Percentiles rank a stretch among this genome's conserved stretches.
Conservation (phyloP, 2,329 filamentous ascomycete genomes). For the Venturia pyrina region DNA sequence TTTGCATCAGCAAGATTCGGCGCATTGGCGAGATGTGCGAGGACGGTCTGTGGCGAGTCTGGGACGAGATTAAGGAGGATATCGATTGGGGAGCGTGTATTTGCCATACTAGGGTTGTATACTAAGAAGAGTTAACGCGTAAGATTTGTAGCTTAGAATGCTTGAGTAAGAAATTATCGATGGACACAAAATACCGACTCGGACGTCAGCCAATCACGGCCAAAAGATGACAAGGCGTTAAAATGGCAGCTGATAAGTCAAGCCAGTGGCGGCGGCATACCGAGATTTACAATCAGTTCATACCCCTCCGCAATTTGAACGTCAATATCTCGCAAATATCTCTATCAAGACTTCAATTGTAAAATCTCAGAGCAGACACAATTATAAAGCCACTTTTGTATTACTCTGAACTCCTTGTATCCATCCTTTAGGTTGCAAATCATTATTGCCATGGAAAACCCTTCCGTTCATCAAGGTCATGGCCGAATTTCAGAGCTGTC, state of each 20-base stretch:
- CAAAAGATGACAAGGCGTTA: not conserved
- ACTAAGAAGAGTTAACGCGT: not conserved
- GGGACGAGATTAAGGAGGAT: slow-evolving; percentile 53
- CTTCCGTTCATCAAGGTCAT: not conserved
- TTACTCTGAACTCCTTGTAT: not conserved
- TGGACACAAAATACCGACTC: not conserved
- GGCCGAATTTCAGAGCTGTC: not conserved
- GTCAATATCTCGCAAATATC: too few species aligned
- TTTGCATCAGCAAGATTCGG: slow-evolving; percentile 66
- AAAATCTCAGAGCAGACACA: too few species aligned
- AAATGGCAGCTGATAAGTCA: too few species aligned
- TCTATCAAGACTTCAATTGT: too few species aligned
- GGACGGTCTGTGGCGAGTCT: slow-evolving; percentile 64
- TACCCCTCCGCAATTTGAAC: too few species aligned
- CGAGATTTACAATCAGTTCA: too few species aligned
- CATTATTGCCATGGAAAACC: not conserved
- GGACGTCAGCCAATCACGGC: not conserved
- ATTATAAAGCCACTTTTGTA: not conserved
- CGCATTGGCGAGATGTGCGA: slow-evolving; percentile 63
- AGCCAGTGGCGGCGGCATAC: not conserved
- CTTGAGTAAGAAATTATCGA: not conserved
- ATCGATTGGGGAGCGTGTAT: slow-evolving; percentile 20
- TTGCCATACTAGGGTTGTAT: slow-evolving; percentile 3
- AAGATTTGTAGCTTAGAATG: not conserved
- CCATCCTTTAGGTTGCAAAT: not conserved